A percentile compares a stretch with the other conserved stretches of the same genome.
phyloP scores from a whole-genome alignment of 2,329 filamentous ascomycete genomes.

The Aspergillus carbonarius region DNA sequence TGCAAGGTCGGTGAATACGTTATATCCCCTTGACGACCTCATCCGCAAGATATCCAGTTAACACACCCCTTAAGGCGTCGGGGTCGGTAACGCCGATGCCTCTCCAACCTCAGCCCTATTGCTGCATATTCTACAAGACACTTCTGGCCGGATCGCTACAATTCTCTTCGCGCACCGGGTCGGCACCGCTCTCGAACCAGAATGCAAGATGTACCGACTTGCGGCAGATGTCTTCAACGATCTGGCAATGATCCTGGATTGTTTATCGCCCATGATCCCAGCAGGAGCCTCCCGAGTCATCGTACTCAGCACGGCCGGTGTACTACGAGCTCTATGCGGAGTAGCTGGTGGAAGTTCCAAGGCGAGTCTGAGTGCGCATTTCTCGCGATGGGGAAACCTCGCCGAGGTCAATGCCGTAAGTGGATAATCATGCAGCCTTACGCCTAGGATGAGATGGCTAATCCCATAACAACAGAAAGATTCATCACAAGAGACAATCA shows the following conservation, averaged over 20 bases:
- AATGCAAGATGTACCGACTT: slow-evolving; percentile 87
- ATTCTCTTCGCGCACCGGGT: slow-evolving; percentile 82
- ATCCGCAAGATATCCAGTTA: background rate
- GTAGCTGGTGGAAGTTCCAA: slow-evolving; percentile 89
- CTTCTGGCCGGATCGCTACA: slow-evolving; percentile 76
- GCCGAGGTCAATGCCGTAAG: slow-evolving; percentile 82
- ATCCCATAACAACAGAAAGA: slow-evolving; percentile 60
- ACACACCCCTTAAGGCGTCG: slow-evolving; percentile 59
- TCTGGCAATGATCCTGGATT: slow-evolving; percentile 79
- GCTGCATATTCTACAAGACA: slow-evolving; percentile 79
- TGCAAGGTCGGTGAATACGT: slow-evolving; percentile 58
- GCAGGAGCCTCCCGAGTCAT: slow-evolving; percentile 53
- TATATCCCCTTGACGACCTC: background rate
- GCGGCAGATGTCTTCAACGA: slow-evolving; percentile 89
- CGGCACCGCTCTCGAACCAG: slow-evolving; percentile 79
- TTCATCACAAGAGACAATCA: slow-evolving; percentile 90
- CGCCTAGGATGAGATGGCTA: background rate
- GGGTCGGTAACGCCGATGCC: slow-evolving; percentile 76
- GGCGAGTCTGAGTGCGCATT: slow-evolving; percentile 86
- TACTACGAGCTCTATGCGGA: slow-evolving; percentile 72
- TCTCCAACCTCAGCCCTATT: slow-evolving; percentile 79
- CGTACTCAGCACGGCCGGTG: slow-evolving; percentile 60
- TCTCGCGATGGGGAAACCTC: slow-evolving; percentile 81
- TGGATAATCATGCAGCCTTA: background rate
- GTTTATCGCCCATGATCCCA: slow-evolving; percentile 72